Evolutionary conservation across 805 yeast species (phyloP).

Genomic region (Starmerella ratchasimensis): DNA sequence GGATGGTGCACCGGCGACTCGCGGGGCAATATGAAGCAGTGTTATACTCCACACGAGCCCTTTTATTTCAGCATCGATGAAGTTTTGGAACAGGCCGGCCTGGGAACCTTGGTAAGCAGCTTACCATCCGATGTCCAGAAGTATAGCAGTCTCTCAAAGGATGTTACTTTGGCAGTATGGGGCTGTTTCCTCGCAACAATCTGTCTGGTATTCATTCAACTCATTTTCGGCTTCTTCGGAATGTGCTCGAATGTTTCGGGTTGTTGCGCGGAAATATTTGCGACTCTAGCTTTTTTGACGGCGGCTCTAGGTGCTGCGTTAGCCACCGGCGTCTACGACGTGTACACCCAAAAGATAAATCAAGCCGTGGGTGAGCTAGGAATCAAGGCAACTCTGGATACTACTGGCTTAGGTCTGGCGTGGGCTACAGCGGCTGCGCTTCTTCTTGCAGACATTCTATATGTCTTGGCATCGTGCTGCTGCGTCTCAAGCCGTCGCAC

Average conservation of each 20-base stretch:
- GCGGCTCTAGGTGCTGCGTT: conserved; percentile 33
- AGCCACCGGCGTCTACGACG: conserved; percentile 47
- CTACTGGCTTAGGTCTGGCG: conserved; percentile 40
- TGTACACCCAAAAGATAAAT: conserved; percentile 40
- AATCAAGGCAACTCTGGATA: conserved; percentile 37
- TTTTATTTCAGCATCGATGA: conserved; percentile 43
- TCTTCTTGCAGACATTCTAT: conserved; percentile 30
- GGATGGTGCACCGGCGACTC: conserved; percentile 43
- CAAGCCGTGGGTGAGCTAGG: conserved; percentile 38
- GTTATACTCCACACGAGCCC: conserved; percentile 42
- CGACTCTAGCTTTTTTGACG: conserved; percentile 18
- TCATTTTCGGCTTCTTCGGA: conserved; percentile 33
- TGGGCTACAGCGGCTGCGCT: conserved; percentile 51
- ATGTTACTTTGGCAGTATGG: conserved; percentile 46
- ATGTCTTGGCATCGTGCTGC: conserved; percentile 34
- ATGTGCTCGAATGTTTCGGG: conserved; percentile 36
- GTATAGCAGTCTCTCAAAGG: conserved; percentile 34
- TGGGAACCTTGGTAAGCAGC: conserved; percentile 19
- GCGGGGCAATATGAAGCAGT: conserved; percentile 25
- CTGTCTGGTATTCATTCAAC: conserved; percentile 27
- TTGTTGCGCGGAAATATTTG: conserved; percentile 32
- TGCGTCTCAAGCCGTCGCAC: conserved; percentile 24
- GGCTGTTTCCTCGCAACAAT: conserved; percentile 40
- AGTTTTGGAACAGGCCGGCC: conserved; percentile 21
- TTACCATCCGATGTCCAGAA: conserved; percentile 42